A percentile compares a stretch with the other conserved stretches of the same genome.
Evolutionary conservation across 176 grass and related monocot species (phyloP).

Genomic region (Chloris gayana): DNA sequence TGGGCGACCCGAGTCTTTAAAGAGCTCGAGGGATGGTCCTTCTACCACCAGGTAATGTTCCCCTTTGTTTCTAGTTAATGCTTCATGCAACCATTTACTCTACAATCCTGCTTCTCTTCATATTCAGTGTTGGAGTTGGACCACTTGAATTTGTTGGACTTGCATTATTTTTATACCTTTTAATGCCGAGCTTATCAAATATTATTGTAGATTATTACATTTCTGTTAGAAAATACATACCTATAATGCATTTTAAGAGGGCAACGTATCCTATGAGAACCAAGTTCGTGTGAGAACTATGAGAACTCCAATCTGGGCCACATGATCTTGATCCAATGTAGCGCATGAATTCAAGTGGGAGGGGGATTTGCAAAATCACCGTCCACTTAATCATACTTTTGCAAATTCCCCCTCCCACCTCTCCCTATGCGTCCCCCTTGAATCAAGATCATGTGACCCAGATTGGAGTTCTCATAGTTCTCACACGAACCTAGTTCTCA

Average conservation of each 20-base stretch:
- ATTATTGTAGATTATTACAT: conserved; percentile 17
- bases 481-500: too few relatives aligned
- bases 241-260: neutral
- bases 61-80: conserved; percentile 29
- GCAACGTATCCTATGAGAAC: too few relatives aligned
- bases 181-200: conserved; percentile 19
- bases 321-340: too few relatives aligned
- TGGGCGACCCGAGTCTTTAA: conserved; percentile 32
- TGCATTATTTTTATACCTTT: conserved; percentile 1
- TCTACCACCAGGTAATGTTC: conserved; percentile 55
- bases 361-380: too few relatives aligned
- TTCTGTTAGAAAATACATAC: conserved; percentile 3
- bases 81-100: neutral
- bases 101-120: neutral
- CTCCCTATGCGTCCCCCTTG: too few relatives aligned
- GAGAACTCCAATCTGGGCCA: too few relatives aligned
- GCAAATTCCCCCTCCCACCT: too few relatives aligned
- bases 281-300: too few relatives aligned
- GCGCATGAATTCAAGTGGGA: too few relatives aligned
- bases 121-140: neutral
- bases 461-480: too few relatives aligned
- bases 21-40: conserved; percentile 58
- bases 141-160: neutral
- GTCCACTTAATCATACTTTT: too few relatives aligned
- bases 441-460: too few relatives aligned